phyloP scores from a whole-genome alignment of 2,329 filamentous ascomycete genomes.

The Microdochium trichocladiopsis region DNA sequence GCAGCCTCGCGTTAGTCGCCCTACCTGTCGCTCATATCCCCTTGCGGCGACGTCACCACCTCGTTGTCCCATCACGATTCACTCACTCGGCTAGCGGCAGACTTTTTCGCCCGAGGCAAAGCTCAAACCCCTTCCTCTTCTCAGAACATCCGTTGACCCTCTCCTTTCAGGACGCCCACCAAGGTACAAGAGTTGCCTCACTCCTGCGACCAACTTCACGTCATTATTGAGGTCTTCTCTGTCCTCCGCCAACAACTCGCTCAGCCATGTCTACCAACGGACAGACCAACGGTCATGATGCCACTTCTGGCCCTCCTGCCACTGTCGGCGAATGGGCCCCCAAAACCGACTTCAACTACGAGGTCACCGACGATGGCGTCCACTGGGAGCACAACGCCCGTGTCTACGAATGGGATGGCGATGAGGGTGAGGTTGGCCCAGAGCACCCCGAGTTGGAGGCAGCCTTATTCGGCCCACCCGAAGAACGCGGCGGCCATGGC shows the following conservation, averaged over 20 bases:
- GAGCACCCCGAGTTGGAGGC: slow-evolving; percentile 62
- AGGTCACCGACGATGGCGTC: slow-evolving; percentile 17
- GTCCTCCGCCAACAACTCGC: too few relatives aligned
- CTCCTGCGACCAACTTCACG: too few relatives aligned
- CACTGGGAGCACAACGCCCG: slow-evolving; percentile 48
- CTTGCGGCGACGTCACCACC: too few relatives aligned
- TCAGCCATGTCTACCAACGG: neutral
- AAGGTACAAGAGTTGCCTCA: too few relatives aligned
- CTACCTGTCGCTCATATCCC: too few relatives aligned
- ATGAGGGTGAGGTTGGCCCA: slow-evolving; percentile 80
- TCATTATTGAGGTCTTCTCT: too few relatives aligned
- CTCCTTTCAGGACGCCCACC: neutral
- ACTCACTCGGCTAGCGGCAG: too few relatives aligned
- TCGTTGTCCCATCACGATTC: too few relatives aligned
- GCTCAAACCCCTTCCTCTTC: neutral
- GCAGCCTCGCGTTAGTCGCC: too few relatives aligned
- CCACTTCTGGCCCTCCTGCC: slow-evolving; percentile 1
- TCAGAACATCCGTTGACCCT: neutral
- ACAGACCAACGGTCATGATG: neutral
- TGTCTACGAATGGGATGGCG: slow-evolving; percentile 79
- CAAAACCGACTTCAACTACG: slow-evolving; percentile 41
- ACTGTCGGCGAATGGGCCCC: slow-evolving; percentile 36
- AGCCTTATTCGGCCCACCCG: slow-evolving; percentile 61
- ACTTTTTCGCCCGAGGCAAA: too few relatives aligned
- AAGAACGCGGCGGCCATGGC: slow-evolving; percentile 42